Conservation (phyloP, 805 yeast species). For the Saccharomycopsis sp. region DNA sequence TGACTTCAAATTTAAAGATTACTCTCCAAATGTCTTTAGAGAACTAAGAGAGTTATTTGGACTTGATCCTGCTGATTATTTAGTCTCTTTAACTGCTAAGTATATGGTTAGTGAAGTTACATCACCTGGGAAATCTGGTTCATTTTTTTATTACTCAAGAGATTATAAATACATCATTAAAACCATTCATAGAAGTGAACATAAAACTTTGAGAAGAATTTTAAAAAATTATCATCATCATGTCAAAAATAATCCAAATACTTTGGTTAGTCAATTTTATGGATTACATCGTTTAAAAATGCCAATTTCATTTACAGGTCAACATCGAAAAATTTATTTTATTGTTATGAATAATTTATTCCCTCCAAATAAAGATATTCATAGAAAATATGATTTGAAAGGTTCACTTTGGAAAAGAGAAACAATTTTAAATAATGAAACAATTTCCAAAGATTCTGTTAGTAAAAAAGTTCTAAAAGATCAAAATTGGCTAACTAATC, state of each 20-base stretch:
- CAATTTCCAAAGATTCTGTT: too few species aligned
- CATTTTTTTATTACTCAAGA: conserved; percentile 88
- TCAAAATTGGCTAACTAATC: conserved; percentile 70
- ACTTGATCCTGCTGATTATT: conserved; percentile 91
- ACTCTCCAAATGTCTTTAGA: conserved; percentile 88
- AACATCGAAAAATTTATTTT: conserved; percentile 73
- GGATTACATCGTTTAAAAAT: conserved; percentile 90
- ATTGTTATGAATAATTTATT: conserved; percentile 94
- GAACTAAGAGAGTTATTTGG: conserved; percentile 73
- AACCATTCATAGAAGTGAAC: conserved; percentile 91
- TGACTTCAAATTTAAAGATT: conserved; percentile 94
- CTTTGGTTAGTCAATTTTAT: conserved; percentile 88
- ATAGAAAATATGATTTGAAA: conserved; percentile 78
- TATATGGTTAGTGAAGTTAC: conserved; percentile 86
- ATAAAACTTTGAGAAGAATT: conserved; percentile 65
- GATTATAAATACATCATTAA: conserved; percentile 92
- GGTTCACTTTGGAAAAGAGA: conserved; percentile 83
- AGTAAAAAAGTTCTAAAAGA: conserved; percentile 60
- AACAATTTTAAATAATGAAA: conserved; percentile 28
- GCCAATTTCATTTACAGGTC: conserved; percentile 45
- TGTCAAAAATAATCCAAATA: conserved; percentile 75
- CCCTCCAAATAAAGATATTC: conserved; percentile 86
- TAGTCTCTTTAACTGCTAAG: conserved; percentile 85
- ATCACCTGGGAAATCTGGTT: conserved; percentile 95
- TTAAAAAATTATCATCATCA: conserved; percentile 71